Conservation (phyloP, 2,329 filamentous ascomycete species). For the Onygena corvina region DNA sequence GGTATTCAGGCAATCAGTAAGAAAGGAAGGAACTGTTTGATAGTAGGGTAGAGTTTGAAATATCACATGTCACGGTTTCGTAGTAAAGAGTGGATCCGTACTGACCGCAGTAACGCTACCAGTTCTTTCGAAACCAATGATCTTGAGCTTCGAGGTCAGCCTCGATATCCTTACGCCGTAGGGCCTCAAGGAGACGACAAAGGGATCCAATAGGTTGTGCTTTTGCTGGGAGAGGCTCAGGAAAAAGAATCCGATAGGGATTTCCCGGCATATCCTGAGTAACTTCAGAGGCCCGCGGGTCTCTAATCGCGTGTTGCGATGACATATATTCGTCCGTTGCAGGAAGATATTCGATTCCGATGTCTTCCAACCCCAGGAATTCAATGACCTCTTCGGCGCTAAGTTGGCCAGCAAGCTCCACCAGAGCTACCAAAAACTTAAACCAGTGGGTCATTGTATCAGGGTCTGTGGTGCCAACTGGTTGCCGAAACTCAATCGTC, state of each 20-base stretch:
- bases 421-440: slow-evolving; percentile 12
- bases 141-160: slow-evolving; percentile 10
- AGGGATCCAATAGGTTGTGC: slow-evolving; percentile 13
- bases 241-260: slow-evolving; percentile 8
- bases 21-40: no score
- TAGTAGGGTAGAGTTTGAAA: no score
- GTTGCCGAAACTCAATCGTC: slow-evolving; percentile 15
- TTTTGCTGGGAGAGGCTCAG: slow-evolving; percentile 7
- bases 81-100: no score
- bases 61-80: no score
- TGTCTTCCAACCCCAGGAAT: slow-evolving; percentile 13
- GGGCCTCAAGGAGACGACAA: slow-evolving; percentile 11
- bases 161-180: slow-evolving; percentile 12
- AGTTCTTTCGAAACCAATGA: slow-evolving; percentile 14
- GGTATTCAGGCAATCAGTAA: no score
- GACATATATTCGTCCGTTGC: not conserved
- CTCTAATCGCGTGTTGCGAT: not conserved
- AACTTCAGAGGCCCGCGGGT: not conserved
- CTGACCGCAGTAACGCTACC: no score
- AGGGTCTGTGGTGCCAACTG: slow-evolving; percentile 12
- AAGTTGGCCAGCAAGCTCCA: slow-evolving; percentile 14
- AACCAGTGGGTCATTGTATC: slow-evolving; percentile 15
- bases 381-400: slow-evolving; percentile 8
- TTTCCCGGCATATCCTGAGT: not conserved
- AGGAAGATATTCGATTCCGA: not conserved